Evolutionary conservation across 2,329 filamentous ascomycete species (phyloP).

Genomic region (Mycosphaerelloides madeirae): DNA sequence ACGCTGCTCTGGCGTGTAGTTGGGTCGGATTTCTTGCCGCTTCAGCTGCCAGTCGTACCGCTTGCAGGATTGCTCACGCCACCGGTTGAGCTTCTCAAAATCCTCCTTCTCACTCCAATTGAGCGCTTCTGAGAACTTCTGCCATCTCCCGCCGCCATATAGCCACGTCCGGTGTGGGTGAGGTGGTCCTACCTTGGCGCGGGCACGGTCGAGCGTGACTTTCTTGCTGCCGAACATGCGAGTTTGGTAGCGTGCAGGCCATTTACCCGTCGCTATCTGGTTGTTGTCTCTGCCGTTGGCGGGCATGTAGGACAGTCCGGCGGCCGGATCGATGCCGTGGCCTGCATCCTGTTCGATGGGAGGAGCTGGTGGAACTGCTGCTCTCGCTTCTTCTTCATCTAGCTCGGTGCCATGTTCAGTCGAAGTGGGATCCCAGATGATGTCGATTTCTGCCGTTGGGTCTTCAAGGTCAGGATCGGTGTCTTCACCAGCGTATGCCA

Average conservation of each 20-base stretch:
- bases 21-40: slow-evolving; percentile 35
- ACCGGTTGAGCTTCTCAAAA: slow-evolving; percentile 61
- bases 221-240: slow-evolving; percentile 10
- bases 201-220: slow-evolving; percentile 19
- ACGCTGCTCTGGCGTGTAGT: slow-evolving; percentile 57
- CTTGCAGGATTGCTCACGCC: slow-evolving; percentile 26
- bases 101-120: slow-evolving; percentile 38
- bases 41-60: slow-evolving; percentile 46
- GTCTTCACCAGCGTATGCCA: background rate
- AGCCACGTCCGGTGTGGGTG: slow-evolving; percentile 66
- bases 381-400: background rate
- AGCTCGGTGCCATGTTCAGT: background rate
- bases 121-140: slow-evolving; percentile 72
- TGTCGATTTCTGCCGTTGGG: slow-evolving; percentile 10
- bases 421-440: slow-evolving; percentile 14
- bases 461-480: slow-evolving; percentile 1
- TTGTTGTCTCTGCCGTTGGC: slow-evolving; percentile 15
- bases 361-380: background rate
- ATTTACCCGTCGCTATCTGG: slow-evolving; percentile 8
- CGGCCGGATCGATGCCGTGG: slow-evolving; percentile 12
- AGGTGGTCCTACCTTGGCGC: background rate
- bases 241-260: slow-evolving; percentile 15
- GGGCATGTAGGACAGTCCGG: slow-evolving; percentile 16
- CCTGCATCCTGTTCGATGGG: background rate
- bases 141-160: slow-evolving; percentile 60